A percentile compares a stretch with the other conserved stretches of the same genome.
Evolutionary conservation across 2,329 filamentous ascomycete genomes (phyloP).

Genomic region (Fusarium goolgardi): DNA sequence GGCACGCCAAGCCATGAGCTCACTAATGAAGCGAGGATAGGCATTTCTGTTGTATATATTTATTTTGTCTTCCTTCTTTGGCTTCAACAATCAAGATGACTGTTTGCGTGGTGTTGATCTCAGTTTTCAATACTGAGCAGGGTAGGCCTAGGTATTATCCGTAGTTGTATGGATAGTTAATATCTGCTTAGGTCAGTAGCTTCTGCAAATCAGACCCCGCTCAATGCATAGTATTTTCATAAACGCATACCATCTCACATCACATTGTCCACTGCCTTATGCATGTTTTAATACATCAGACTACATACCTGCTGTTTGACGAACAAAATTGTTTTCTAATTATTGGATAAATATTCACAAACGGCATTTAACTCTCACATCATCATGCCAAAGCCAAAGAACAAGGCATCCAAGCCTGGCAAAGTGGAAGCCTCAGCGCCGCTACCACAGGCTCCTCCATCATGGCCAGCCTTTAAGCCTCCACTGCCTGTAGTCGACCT

Average conservation of each 20-base stretch:
- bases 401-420: conserved; percentile 47
- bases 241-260: conserved; percentile 3
- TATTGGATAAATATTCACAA: neutral
- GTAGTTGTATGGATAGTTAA: neutral
- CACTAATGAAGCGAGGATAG: conserved; percentile 33
- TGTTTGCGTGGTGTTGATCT: conserved; percentile 1
- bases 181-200: conserved; percentile 1
- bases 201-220: conserved; percentile 12
- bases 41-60: neutral
- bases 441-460: conserved; percentile 51
- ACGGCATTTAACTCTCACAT: neutral
- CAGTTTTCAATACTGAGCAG: neutral
- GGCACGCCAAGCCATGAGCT: conserved; percentile 36
- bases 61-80: neutral
- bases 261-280: neutral
- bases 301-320: neutral
- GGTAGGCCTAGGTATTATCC: neutral
- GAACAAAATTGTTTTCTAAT: neutral
- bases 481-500: conserved; percentile 74
- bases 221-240: conserved; percentile 23
- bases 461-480: conserved; percentile 80
- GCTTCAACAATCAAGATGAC: neutral
- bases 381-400: conserved; percentile 53
- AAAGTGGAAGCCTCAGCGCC: conserved; percentile 37
- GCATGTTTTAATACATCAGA: neutral